Evolutionary conservation across 805 yeast species (phyloP).

Genomic region (Zygosaccharomyces rouxii): DNA sequence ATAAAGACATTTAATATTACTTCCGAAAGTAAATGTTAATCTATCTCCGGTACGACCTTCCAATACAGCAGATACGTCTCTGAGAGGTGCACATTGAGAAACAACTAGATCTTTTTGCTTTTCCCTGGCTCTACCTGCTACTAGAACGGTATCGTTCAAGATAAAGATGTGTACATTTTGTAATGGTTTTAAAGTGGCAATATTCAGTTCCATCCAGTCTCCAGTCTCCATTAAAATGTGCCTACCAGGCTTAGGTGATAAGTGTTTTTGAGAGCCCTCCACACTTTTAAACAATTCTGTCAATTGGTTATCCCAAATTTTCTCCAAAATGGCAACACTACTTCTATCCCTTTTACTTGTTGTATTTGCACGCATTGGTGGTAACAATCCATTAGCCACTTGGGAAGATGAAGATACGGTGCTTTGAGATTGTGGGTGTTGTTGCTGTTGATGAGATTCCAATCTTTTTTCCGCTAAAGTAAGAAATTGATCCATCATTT

Average conservation of each 20-base stretch:
- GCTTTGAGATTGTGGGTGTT: constrained; percentile 8
- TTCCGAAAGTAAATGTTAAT: constrained; percentile 20
- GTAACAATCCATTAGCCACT: constrained; percentile 18
- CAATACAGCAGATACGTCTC: constrained; percentile 48
- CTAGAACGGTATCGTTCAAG: constrained; percentile 68
- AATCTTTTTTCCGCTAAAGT: constrained; percentile 57
- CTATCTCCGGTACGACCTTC: constrained; percentile 19
- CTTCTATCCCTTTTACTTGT: constrained; percentile 49
- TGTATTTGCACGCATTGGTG: constrained; percentile 19
- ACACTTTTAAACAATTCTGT: constrained; percentile 70
- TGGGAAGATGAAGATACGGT: constrained; percentile 7
- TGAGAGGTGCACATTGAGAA: constrained; percentile 72
- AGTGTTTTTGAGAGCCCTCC: constrained; percentile 82
- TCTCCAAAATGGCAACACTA: constrained; percentile 67
- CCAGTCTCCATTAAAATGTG: constrained; percentile 76
- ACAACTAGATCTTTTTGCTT: constrained; percentile 52
- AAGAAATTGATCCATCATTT: constrained; percentile 54
- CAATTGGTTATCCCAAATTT: constrained; percentile 75
- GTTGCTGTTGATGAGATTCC: constrained; percentile 39
- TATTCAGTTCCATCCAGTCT: constrained; percentile 81
- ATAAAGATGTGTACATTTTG: constrained; percentile 72
- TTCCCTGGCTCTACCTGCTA: constrained; percentile 54
- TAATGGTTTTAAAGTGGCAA: constrained; percentile 77
- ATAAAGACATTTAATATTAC: constrained; percentile 18
- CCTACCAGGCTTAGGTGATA: constrained; percentile 72